Evolutionary conservation across 2,329 filamentous ascomycete genomes (phyloP), one percentile per base, ranked within the genome.

Genomic region (Fusarium denticulatum): DNA sequence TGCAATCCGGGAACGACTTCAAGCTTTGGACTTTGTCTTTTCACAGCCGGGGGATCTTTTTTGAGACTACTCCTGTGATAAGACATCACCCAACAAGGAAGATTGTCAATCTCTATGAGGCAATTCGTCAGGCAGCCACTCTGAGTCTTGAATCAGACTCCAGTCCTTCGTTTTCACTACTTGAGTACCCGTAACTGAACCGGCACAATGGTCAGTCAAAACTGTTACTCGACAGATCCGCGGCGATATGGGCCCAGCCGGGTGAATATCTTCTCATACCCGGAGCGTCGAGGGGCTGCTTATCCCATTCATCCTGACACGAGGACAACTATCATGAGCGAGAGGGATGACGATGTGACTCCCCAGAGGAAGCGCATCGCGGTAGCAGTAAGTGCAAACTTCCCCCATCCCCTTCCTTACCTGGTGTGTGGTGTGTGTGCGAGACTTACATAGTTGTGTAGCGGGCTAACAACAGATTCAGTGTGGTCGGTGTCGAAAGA

Each of bases 401-500:
- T 40, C 46, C 50, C 45, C 67, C 20, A 39, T n/a, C 50, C 40
- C 22, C 43, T 63, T n/a, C 57, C 50, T 62, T 58, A 67, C 72
- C 59, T 73, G 72, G 73, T 72, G 73, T 75, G 72, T 74, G 71
- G 73, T 64, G 62, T 53, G 73, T 72, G 74, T 63, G 73, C 37
- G 74, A 71, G 73, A 76, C 73, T 76, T 76, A 76, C 71, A 73
- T 72, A 60, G 63, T 59, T 70, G 42, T 61, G 64, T 64, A 60
- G 49, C 66, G 40, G 37, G 72, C 75, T 77, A 74, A 78, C 76
- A 66, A 42, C 57, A 69, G 39, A 56, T 73, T 64, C 73, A 98
- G 96, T 98, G 96, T 81, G 90, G 91, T 40, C 91, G 96, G 75
- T 98, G 96, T 83, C 91, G 96, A 69, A 95, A 96, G 84, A 90